phyloP scores from a whole-genome alignment of 192 early-diverging fungal genomes.

The Coemansia biformis region DNA sequence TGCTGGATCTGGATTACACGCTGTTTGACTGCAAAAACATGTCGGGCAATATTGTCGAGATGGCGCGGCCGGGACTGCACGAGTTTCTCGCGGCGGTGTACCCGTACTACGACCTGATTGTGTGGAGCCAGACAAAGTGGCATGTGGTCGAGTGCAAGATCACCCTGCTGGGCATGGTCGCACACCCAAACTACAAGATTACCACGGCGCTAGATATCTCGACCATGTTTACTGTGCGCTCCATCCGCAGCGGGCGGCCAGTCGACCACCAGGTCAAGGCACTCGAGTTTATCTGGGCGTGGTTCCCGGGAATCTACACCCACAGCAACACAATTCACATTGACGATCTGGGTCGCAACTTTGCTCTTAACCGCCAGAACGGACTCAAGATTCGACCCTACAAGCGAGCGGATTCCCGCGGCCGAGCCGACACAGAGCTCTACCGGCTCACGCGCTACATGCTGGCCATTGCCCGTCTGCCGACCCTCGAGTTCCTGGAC shows the following conservation, averaged over 20 bases:
- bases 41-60: conserved; percentile 55
- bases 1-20: conserved; percentile 76
- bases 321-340: conserved; percentile 62
- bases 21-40: conserved; percentile 66
- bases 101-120: conserved; percentile 66
- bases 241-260: conserved; percentile 50
- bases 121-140: conserved; percentile 77
- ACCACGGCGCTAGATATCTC: conserved; percentile 65
- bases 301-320: conserved; percentile 50
- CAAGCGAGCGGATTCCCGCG: conserved; percentile 51
- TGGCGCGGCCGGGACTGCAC: conserved; percentile 61
- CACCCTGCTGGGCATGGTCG: conserved; percentile 63
- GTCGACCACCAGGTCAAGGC: conserved; percentile 67
- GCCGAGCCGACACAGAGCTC: conserved; percentile 55
- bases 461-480: conserved; percentile 50
- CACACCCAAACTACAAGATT: conserved; percentile 60
- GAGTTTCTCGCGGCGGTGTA: conserved; percentile 59
- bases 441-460: conserved; percentile 57
- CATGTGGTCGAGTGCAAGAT: conserved; percentile 69
- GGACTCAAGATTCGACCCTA: conserved; percentile 65
- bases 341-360: conserved; percentile 69
- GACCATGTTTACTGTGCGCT: conserved; percentile 63
- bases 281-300: conserved; percentile 60
- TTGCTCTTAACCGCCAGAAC: conserved; percentile 65
- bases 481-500: conserved; percentile 54